Conservation (phyloP, 148 eudicot genomes). For the Rhododendron simsii region DNA sequence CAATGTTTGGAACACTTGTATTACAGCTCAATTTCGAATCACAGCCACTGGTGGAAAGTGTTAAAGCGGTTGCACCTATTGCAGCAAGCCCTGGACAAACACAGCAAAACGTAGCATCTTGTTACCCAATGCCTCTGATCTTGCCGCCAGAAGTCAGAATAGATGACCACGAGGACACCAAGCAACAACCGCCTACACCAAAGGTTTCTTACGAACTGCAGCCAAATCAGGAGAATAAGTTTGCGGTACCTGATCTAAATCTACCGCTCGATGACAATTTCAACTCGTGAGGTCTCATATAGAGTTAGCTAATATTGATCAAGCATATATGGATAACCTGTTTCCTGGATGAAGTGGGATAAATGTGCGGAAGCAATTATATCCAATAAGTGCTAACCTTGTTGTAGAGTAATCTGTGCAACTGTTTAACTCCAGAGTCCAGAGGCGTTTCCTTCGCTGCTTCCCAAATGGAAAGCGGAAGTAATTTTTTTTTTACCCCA, state of each 20-base stretch:
- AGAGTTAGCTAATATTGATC: conserved; percentile 5
- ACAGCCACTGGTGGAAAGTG: background rate
- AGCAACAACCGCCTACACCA: conserved; percentile 10
- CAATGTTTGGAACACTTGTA: background rate
- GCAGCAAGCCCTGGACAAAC: conserved; percentile 14
- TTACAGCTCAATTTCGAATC: conserved; percentile 25
- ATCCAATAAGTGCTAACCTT: conserved; percentile 24
- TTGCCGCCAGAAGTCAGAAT: background rate
- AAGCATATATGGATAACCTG: background rate
- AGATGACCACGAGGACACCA: background rate
- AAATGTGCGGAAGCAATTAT: background rate
- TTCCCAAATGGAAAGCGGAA: background rate
- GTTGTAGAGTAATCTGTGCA: conserved; percentile 14
- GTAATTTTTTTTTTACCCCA: background rate
- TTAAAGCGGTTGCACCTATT: background rate
- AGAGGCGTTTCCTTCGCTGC: conserved; percentile 8
- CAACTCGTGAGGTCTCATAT: conserved; percentile 2
- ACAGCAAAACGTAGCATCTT: conserved; percentile 3
- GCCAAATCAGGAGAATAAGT: conserved; percentile 9
- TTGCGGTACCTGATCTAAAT: conserved; percentile 39
- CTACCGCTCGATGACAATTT: conserved; percentile 20
- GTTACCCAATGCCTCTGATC: background rate
- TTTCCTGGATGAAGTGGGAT: background rate
- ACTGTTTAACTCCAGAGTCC: conserved; percentile 14
- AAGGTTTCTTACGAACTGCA: background rate